Conservation (phyloP, 371 early-diverging fungal genomes). For the Edhazardia aedis region DNA sequence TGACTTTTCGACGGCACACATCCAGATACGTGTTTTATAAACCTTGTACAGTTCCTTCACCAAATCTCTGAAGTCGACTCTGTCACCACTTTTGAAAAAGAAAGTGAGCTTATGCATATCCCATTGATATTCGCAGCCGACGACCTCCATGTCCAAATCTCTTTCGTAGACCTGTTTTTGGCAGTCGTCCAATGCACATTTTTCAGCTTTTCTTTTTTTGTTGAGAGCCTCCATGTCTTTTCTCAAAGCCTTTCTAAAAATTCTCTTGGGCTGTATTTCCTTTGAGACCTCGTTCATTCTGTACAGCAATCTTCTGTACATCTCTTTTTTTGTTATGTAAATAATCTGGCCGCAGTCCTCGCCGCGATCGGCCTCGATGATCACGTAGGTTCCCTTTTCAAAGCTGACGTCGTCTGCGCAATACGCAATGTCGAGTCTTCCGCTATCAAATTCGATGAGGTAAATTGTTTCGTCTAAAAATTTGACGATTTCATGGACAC, state of each 20-base stretch:
- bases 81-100: conserved; percentile 39
- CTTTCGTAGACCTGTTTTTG: conserved; percentile 16
- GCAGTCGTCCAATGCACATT: conserved; percentile 27
- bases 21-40: conserved; percentile 95
- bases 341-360: conserved; percentile 43
- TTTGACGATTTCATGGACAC: not conserved
- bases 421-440: conserved; percentile 31
- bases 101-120: conserved; percentile 47
- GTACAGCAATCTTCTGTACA: conserved; percentile 21
- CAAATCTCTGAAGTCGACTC: conserved; percentile 87
- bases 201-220: conserved; percentile 29
- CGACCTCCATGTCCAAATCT: conserved; percentile 37
- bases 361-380: conserved; percentile 46
- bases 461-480: conserved; percentile 16
- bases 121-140: conserved; percentile 47
- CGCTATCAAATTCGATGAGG: conserved; percentile 40
- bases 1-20: conserved; percentile 48
- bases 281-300: conserved; percentile 19
- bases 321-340: conserved; percentile 11
- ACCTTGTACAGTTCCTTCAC: conserved; percentile 86
- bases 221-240: conserved; percentile 32
- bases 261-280: conserved; percentile 33
- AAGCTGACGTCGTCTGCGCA: conserved; percentile 17
- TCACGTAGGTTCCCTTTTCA: no score
- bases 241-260: conserved; percentile 34